phyloP scores from a whole-genome alignment of 805 yeast species.

The Spathaspora hagerdaliae region DNA sequence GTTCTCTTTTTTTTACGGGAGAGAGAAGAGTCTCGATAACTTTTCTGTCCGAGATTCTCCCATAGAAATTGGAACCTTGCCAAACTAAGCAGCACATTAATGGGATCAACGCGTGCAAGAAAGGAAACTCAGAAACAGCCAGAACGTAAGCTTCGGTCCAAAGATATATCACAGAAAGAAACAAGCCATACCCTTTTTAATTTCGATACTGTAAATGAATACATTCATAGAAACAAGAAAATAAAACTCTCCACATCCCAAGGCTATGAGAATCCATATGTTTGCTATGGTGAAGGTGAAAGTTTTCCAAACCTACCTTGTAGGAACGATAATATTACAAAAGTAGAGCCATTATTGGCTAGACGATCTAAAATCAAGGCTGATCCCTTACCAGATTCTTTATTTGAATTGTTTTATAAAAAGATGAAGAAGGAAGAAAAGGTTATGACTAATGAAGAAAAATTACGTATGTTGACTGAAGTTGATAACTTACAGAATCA shows the following conservation, averaged over 20 bases:
- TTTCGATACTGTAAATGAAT: constrained; percentile 28
- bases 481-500: constrained; percentile 51
- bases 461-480: constrained; percentile 49
- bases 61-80: no score
- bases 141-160: constrained; percentile 25
- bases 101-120: constrained; percentile 1
- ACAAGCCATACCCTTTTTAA: constrained; percentile 22
- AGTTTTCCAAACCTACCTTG: neutral
- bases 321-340: neutral
- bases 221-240: constrained; percentile 17
- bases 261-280: neutral
- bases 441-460: constrained; percentile 52
- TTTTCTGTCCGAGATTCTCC: no score
- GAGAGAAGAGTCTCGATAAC: no score
- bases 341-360: neutral
- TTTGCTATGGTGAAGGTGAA: constrained; percentile 2
- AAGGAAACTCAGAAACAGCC: constrained; percentile 7
- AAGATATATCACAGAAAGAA: constrained; percentile 12
- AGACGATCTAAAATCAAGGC: constrained; percentile 15
- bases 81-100: no score
- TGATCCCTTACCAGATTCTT: constrained; percentile 45
- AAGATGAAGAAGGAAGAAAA: constrained; percentile 64
- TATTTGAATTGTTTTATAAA: constrained; percentile 47
- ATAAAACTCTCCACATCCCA: constrained; percentile 9
- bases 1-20: no score